Base-by-base conservation (phyloP, 164 flowering plant species). In the Stephania japonica region DNA sequence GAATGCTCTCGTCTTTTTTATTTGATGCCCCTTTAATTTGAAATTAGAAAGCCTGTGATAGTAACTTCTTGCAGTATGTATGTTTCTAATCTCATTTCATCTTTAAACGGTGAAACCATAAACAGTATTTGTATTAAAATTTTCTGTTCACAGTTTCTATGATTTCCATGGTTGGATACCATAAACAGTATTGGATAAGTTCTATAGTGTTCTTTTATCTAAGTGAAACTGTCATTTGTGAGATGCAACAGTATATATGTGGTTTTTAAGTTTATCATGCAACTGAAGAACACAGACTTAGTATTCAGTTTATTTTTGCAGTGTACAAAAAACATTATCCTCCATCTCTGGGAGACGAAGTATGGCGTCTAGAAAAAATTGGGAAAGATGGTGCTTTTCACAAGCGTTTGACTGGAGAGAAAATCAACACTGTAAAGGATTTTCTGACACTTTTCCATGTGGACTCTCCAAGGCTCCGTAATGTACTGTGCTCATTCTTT, bases 281-380 rank as follows among this genome's bases (percentile, higher is more conserved):
- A 66, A 50, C 13, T 12, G 38, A 13, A 38, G 23, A 59, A 24
- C 43, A 16, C 41, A 24, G 16, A 56, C 67, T 74, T 24, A 69
- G 11, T 67, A 23, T 50, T 56, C 47, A 70, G 63, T 68, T 72
- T 72, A 19, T 64, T n/a, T 73, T 78, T 71, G 72, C 84, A 91
- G 97, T 89, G 78, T 91, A 89, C 82, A 88, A 89, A 81, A 91
- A 91, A 77, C 93, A 91, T 69, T 85, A 91, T 72, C 97, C 97
- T 43, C 97, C 93, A 67, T 85, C 87, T 42, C 76, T 91, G 63
- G 70, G 26, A 72, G 93, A 91, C 82, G 97, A 91, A 18, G 97
- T 91, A 26, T 91, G 97, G 97, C 87, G 93, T 78, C 79, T 91
- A 74, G 97, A 89, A 78, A 91, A 89, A 84, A 88, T 91, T 77